A percentile compares a stretch with the other conserved stretches of the same genome.
Evolutionary conservation across 345 rosid species (phyloP).

Genomic region (Camelina sativa): DNA sequence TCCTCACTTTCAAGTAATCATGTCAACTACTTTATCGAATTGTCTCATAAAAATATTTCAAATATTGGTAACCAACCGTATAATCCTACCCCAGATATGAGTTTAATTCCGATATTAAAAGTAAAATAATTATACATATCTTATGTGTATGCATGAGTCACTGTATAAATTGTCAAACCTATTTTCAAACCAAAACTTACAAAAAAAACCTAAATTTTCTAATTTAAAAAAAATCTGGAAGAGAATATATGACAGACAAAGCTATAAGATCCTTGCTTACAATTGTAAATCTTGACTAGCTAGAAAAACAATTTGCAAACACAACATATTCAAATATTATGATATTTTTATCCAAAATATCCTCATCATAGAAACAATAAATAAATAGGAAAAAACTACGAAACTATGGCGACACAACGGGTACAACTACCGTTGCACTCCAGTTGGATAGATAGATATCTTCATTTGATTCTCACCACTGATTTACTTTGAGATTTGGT

Average conservation of each 20-base stretch:
- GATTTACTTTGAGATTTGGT: conserved; percentile 33
- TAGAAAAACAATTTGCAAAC: conserved; percentile 4
- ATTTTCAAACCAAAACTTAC: not conserved
- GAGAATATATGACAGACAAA: conserved; percentile 1
- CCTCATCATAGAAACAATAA: not conserved
- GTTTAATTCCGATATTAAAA: not conserved
- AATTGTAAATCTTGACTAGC: conserved; percentile 2
- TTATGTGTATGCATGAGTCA: not conserved
- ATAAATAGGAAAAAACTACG: not conserved
- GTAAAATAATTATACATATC: not conserved
- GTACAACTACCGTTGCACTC: conserved; percentile 27
- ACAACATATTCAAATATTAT: not conserved
- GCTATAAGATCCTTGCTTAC: not conserved
- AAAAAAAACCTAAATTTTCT: not conserved
- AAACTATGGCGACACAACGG: conserved; percentile 19
- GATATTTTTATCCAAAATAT: not conserved
- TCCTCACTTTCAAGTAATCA: not conserved
- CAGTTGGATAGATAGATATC: conserved; percentile 30
- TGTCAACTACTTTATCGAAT: conserved; percentile 15
- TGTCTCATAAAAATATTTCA: not conserved
- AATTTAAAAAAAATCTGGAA: not conserved
- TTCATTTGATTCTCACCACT: conserved; percentile 24
- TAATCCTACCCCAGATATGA: not conserved
- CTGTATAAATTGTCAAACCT: not conserved
- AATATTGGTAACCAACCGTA: not conserved